Evolutionary conservation across 2,329 filamentous ascomycete genomes (phyloP).

Genomic region (Pseudogymnoascus sp.): DNA sequence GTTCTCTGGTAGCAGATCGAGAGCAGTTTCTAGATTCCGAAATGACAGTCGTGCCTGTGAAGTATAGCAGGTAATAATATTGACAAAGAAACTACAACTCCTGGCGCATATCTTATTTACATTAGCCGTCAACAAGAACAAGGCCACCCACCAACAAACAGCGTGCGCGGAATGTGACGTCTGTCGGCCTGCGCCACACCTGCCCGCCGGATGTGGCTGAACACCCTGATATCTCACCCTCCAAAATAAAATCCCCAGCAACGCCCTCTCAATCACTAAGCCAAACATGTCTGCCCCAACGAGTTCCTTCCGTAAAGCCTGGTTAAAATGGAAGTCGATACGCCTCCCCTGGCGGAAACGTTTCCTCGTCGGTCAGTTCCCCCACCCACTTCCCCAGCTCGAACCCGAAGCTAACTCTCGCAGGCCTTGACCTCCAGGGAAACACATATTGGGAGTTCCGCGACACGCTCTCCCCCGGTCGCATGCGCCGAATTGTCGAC

Average conservation of each 20-base stretch:
- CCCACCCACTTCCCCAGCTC: not conserved
- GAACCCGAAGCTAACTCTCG: not conserved
- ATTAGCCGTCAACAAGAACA: not conserved
- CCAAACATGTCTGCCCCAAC: constrained; percentile 10
- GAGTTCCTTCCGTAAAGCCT: constrained; percentile 27
- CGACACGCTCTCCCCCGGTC: constrained; percentile 35
- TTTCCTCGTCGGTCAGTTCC: constrained; percentile 50
- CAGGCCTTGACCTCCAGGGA: constrained; percentile 56
- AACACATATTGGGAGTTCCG: constrained; percentile 66
- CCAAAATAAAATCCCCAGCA: not conserved
- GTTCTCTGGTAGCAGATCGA: not conserved
- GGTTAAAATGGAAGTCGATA: constrained; percentile 56
- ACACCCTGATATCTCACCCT: not conserved
- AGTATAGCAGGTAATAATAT: not conserved
- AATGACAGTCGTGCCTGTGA: constrained; percentile 3
- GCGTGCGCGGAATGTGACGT: constrained; percentile 10
- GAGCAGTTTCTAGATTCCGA: not conserved
- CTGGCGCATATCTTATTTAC: constrained; percentile 2
- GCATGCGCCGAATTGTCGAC: constrained; percentile 55
- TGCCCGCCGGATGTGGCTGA: not conserved
- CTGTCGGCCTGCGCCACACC: constrained; percentile 5
- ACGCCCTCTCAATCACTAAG: not conserved
- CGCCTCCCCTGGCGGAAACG: constrained; percentile 56
- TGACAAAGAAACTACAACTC: not conserved
- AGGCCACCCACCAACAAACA: not conserved